Conservation (phyloP, 1,139 yeast species). For the Protomyces macrosporus region DNA sequence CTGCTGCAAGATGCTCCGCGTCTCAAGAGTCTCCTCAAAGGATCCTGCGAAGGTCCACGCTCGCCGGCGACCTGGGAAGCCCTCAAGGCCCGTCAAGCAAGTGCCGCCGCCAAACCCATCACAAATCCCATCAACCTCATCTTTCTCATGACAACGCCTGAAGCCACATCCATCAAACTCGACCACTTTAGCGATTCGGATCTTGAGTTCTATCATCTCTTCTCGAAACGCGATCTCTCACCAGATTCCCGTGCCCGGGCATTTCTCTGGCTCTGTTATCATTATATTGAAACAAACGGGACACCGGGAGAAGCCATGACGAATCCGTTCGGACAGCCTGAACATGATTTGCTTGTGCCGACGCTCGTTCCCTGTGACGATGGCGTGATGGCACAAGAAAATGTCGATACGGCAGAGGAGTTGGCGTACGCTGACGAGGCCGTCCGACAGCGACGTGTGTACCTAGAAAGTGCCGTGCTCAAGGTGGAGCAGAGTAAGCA, state of each 20-base stretch:
- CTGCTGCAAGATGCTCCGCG: slow-evolving; percentile 94
- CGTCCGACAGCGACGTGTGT: not conserved
- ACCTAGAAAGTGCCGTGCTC: not conserved
- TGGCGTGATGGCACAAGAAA: slow-evolving; percentile 46
- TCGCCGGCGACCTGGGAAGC: slow-evolving; percentile 52
- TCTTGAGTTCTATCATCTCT: slow-evolving; percentile 9
- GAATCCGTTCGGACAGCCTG: slow-evolving; percentile 60
- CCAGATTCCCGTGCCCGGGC: slow-evolving; percentile 65
- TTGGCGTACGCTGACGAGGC: slow-evolving; percentile 2
- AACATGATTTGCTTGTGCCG: slow-evolving; percentile 44
- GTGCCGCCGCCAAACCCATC: slow-evolving; percentile 44
- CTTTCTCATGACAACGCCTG: slow-evolving; percentile 62
- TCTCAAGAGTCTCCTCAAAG: slow-evolving; percentile 79
- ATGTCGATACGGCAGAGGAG: slow-evolving; percentile 68
- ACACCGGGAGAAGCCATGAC: slow-evolving; percentile 48
- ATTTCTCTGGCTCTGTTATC: slow-evolving; percentile 77
- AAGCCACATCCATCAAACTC: slow-evolving; percentile 48
- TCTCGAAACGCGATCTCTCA: slow-evolving; percentile 43
- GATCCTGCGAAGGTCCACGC: slow-evolving; percentile 52
- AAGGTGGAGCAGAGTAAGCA: not conserved
- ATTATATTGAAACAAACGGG: slow-evolving; percentile 69
- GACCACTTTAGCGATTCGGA: slow-evolving; percentile 48
- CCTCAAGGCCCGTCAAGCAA: slow-evolving; percentile 36
- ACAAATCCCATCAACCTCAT: slow-evolving; percentile 66
- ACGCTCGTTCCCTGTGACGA: slow-evolving; percentile 44